Conservation (phyloP, 1,284 basidiomycete species). For the Fomitopsis palustris region DNA sequence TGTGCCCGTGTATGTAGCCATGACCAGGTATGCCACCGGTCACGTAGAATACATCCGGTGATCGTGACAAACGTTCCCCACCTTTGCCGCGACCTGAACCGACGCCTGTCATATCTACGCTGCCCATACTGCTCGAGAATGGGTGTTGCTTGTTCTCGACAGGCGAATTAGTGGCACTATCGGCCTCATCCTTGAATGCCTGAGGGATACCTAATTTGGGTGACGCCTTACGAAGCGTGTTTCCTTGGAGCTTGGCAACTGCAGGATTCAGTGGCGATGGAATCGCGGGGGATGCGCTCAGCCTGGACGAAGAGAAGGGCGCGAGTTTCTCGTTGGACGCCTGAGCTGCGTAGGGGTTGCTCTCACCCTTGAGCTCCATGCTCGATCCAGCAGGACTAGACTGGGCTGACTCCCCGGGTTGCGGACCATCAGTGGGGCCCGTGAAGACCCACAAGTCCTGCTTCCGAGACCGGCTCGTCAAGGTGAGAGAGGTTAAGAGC, state of each 20-base stretch:
- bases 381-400: slow-evolving; percentile 25
- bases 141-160: slow-evolving; percentile 9
- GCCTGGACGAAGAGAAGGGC: slow-evolving; percentile 9
- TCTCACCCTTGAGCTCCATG: slow-evolving; percentile 26
- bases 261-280: slow-evolving; percentile 23
- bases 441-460: slow-evolving; percentile 81
- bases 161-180: slow-evolving; percentile 13
- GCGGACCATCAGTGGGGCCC: slow-evolving; percentile 33
- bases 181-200: slow-evolving; percentile 18
- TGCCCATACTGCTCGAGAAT: slow-evolving; percentile 41
- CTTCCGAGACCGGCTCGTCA: slow-evolving; percentile 63
- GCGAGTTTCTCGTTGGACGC: slow-evolving; percentile 17
- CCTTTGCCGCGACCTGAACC: slow-evolving; percentile 37
- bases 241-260: slow-evolving; percentile 12
- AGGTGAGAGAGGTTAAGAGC: slow-evolving; percentile 63
- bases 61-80: slow-evolving; percentile 33
- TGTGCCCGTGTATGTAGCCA: slow-evolving; percentile 1
- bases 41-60: slow-evolving; percentile 40
- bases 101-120: slow-evolving; percentile 50
- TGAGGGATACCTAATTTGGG: slow-evolving; percentile 18
- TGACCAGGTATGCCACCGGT: slow-evolving; percentile 14
- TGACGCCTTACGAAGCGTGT: slow-evolving; percentile 22
- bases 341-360: slow-evolving; percentile 14
- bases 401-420: slow-evolving; percentile 33
- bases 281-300: slow-evolving; percentile 13